Evolutionary conservation across 768 basidiomycete species (phyloP).

Genomic region (Clathrus columnatus): DNA sequence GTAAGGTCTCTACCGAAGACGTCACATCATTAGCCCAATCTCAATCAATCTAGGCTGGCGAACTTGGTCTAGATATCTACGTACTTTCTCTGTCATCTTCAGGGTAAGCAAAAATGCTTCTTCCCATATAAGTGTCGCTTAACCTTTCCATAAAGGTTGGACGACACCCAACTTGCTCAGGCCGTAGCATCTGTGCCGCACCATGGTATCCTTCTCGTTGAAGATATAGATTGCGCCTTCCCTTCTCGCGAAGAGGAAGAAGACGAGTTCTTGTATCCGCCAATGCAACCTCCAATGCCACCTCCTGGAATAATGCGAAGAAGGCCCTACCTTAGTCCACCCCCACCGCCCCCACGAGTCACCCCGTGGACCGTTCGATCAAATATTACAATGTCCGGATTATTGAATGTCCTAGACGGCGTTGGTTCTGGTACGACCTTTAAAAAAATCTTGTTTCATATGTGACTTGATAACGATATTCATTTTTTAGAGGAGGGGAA

Average conservation of each 20-base stretch:
- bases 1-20: slow-evolving; percentile 18
- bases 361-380: slow-evolving; percentile 18
- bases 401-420: slow-evolving; percentile 53
- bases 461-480: not conserved
- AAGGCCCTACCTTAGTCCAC: slow-evolving; percentile 8
- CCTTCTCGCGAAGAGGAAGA: slow-evolving; percentile 36
- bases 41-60: slow-evolving; percentile 8
- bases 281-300: slow-evolving; percentile 11
- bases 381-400: slow-evolving; percentile 42
- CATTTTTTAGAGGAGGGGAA: slow-evolving; percentile 40
- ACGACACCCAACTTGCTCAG: slow-evolving; percentile 40
- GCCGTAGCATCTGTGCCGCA: slow-evolving; percentile 41
- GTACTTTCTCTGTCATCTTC: slow-evolving; percentile 41
- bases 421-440: slow-evolving; percentile 27
- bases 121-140: not conserved
- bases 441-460: not conserved
- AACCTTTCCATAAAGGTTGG: slow-evolving; percentile 27
- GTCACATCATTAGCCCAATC: not conserved
- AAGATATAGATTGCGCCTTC: slow-evolving; percentile 57
- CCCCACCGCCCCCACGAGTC: slow-evolving; percentile 5
- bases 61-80: slow-evolving; percentile 22
- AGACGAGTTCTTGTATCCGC: slow-evolving; percentile 4
- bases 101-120: slow-evolving; percentile 28
- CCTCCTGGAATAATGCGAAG: not conserved
- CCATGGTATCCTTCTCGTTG: slow-evolving; percentile 45